These are phyloP conservation scores for Alternaria panax DNA, from an alignment of 2,329 filamentous ascomycete genomes.

Conservation along the genomic window DNA sequence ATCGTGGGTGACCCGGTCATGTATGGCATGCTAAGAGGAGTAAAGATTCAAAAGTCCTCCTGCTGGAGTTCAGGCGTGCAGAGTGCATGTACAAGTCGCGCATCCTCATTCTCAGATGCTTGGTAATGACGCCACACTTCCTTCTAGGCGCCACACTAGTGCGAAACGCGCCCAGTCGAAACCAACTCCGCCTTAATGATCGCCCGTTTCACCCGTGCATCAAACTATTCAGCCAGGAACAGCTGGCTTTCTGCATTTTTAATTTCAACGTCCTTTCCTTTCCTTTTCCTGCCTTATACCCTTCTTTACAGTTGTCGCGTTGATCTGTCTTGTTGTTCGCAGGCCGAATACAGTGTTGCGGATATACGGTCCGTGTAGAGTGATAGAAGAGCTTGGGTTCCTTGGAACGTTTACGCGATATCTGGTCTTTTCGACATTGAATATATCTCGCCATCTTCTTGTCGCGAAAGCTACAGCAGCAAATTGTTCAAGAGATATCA, in stretches of 20 bases:
- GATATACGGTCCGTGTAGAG: slow-evolving; percentile 31
- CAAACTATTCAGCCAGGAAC: slow-evolving; percentile 34
- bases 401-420: slow-evolving; percentile 13
- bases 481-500: neutral
- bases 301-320: slow-evolving; percentile 2
- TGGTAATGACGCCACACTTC: slow-evolving; percentile 4
- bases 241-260: slow-evolving; percentile 41
- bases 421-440: slow-evolving; percentile 24
- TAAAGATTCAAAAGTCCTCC: neutral
- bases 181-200: slow-evolving; percentile 31
- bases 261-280: slow-evolving; percentile 18
- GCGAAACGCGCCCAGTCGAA: slow-evolving; percentile 32
- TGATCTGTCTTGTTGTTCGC: slow-evolving; percentile 22
- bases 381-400: slow-evolving; percentile 22
- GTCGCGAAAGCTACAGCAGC: neutral
- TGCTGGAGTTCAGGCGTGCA: neutral
- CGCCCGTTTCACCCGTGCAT: slow-evolving; percentile 48
- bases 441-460: neutral
- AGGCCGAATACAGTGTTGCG: slow-evolving; percentile 28
- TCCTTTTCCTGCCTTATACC: slow-evolving; percentile 15
- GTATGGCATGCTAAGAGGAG: slow-evolving; percentile 34
- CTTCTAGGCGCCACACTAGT: slow-evolving; percentile 27
- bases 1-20: slow-evolving; percentile 29
- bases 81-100: neutral
- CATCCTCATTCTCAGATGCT: slow-evolving; percentile 2